A percentile compares a stretch with the other conserved stretches of the same genome.
Conservation (phyloP, 306 rosid genomes). For the Pterocarpus macrocarpus region DNA sequence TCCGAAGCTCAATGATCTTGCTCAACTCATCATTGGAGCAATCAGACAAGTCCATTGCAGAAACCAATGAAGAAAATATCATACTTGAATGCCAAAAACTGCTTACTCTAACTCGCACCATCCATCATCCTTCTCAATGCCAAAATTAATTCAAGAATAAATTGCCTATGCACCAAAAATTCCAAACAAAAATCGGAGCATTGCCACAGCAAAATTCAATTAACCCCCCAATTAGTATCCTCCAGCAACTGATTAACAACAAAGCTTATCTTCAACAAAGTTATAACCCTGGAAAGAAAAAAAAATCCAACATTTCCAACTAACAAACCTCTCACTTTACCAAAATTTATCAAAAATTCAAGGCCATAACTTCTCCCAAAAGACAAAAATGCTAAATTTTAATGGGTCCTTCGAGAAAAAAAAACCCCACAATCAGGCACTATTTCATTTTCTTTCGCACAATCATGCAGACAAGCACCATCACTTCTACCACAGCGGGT, state of each 20-base stretch:
- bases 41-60: no score
- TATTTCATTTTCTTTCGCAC: not conserved
- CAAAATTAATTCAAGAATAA: not conserved
- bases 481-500: not conserved
- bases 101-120: conserved; percentile 7
- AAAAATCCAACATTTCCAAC: not conserved
- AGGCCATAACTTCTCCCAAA: conserved; percentile 19
- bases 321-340: conserved; percentile 20
- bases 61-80: no score
- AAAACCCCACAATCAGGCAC: not conserved
- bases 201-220: not conserved
- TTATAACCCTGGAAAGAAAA: not conserved
- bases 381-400: not conserved
- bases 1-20: no score
- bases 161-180: not conserved
- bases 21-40: no score
- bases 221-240: not conserved
- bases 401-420: not conserved
- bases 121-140: conserved; percentile 12
- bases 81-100: conserved; percentile 32
- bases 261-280: conserved; percentile 2
- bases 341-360: conserved; percentile 30
- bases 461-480: not conserved
- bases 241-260: not conserved
- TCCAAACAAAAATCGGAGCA: conserved; percentile 26